Evolutionary conservation across 805 yeast genomes (phyloP), one percentile per base, ranked within the genome.

Genomic region (Starmerella lactis-condensi): DNA sequence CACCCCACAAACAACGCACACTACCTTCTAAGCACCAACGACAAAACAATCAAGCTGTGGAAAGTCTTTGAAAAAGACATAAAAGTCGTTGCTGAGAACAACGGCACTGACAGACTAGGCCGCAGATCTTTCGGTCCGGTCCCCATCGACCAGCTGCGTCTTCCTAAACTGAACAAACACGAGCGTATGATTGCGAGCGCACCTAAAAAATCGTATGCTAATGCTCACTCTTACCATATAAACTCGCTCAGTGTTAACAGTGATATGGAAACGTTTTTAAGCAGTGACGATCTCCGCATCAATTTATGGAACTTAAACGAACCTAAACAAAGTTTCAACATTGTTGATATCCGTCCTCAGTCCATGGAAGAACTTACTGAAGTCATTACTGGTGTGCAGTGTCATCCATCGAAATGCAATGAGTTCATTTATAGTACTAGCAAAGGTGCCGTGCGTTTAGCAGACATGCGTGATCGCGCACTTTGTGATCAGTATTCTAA

Each of bases 351-450:
- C 49, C 82, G 91, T 54, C 99, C 99, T 7, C 78, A 82, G 5
- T 82, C 82, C 56, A 91, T 89, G 98, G 99, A 89, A 60, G 99
- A 89, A 58, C 67, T 89, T 46, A 85, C 98, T 7, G 98, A 89
- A 56, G 98, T 89, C 31, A 85, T 89, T 42, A 89, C 99, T 12
- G 69, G 83, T 48, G 91, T 96, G 2, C 93, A 83, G 53, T 89
- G 89, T 60, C 96, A 91, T 54, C 98, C 99, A 11, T 57, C 61
- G 28, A 72, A 73, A 51, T 89, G 99, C 62, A 89, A 89, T 53
- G 60, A 77, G 47, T 85, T 89, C 56, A 82, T 85, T 82, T 85
- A 89, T 58, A 75, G 93, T 5, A 76, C 92, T 9, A 76, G 92
- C 32, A 89, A 85, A 54, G 99, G 98, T 35, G 78, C 93, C 26